phyloP scores from a whole-genome alignment of 2,329 filamentous ascomycete genomes.

The Triangularia verruculosa region DNA sequence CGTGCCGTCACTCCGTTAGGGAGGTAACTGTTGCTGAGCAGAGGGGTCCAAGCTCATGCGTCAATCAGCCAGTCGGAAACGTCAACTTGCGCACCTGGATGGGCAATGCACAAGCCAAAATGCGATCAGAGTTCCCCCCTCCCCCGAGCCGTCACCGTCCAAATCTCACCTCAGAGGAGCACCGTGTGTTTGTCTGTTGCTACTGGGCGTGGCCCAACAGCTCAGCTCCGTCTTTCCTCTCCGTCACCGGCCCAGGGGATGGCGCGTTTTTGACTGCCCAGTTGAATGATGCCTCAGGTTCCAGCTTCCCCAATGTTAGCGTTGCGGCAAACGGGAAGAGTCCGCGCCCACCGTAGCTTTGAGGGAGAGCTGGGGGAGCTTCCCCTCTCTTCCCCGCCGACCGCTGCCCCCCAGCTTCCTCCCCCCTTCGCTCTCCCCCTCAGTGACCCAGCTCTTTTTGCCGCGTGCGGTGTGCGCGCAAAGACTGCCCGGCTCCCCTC shows the following conservation, averaged over 20 bases:
- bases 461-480: conserved; percentile 8
- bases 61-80: conserved; percentile 16
- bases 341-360: neutral
- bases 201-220: neutral
- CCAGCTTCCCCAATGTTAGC: conserved; percentile 14
- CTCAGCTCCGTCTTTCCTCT: neutral
- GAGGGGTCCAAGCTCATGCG: conserved; percentile 21
- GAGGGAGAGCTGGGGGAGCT: conserved; percentile 22
- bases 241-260: neutral
- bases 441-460: conserved; percentile 14
- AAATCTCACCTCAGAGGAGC: neutral
- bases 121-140: conserved; percentile 12
- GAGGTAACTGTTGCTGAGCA: neutral
- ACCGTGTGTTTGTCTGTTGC: neutral
- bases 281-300: conserved; percentile 20
- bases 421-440: conserved; percentile 2
- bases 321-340: conserved; percentile 1
- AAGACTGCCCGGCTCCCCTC: conserved; percentile 4
- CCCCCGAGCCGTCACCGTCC: too few species aligned
- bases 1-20: neutral
- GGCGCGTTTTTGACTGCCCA: neutral
- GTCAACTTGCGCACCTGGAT: conserved; percentile 2
- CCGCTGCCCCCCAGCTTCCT: conserved; percentile 10
- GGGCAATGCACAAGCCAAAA: conserved; percentile 4
- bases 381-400: conserved; percentile 19